phyloP scores from a whole-genome alignment of 768 basidiomycete species.

The Tylopilus sp. region DNA sequence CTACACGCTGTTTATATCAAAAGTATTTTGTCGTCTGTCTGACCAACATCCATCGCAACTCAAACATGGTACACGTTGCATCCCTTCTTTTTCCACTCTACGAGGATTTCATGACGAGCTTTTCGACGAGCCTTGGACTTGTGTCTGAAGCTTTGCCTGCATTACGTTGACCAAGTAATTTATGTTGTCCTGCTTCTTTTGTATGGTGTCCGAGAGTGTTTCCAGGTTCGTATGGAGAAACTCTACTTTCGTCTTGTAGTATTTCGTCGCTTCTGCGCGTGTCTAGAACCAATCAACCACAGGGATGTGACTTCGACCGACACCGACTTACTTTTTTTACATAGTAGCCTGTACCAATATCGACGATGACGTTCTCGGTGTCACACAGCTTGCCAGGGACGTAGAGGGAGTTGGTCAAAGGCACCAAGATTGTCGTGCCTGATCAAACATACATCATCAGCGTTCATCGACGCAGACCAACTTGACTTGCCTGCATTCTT shows the following conservation, averaged over 20 bases:
- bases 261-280: constrained; percentile 71
- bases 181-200: constrained; percentile 89
- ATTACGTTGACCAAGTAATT: constrained; percentile 69
- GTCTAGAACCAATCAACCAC: constrained; percentile 48
- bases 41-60: background rate
- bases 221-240: constrained; percentile 84
- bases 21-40: background rate
- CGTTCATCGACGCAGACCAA: background rate
- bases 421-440: constrained; percentile 90
- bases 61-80: background rate
- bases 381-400: constrained; percentile 89
- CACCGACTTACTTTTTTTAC: constrained; percentile 74
- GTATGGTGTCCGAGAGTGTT: constrained; percentile 81
- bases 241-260: constrained; percentile 79
- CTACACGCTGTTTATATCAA: background rate
- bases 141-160: constrained; percentile 53
- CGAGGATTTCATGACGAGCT: constrained; percentile 14
- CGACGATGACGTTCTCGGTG: constrained; percentile 84
- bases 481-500: constrained; percentile 53
- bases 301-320: background rate
- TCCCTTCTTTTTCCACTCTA: background rate
- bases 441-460: background rate
- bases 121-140: constrained; percentile 19
- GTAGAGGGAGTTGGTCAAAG: constrained; percentile 91
- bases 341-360: constrained; percentile 95